Base-by-base conservation (phyloP, 768 basidiomycete species). In the Exidia glandulosa region DNA sequence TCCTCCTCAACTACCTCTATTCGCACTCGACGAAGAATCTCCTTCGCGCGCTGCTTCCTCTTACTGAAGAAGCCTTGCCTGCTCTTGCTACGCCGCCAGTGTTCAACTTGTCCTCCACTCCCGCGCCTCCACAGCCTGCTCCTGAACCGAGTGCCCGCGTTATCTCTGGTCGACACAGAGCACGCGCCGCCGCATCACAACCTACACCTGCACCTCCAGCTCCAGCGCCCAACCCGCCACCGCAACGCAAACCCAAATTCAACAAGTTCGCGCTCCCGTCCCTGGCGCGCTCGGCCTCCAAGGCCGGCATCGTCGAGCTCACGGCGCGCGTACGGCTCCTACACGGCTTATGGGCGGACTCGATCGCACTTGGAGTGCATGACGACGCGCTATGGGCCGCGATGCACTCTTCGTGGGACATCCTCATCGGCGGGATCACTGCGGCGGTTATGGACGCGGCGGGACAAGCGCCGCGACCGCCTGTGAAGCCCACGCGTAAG, bases 321-420 rank as follows among this genome's bases (percentile, higher is more conserved):
- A 14, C 6, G 41, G 5, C 6, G 41, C 7, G 41, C 41, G 19
- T 45, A 6, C 9, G 19, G 41, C 41, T 45, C 12, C 41, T 45
- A 23, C 32, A 78, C 59, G 80, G 79, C 14, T 64, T 82, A 7
- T 83, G 81, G 81, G 72, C 74, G 37, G 81, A 81, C 63, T 76
- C 67, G 3, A 76, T 75, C 61, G 74, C 74, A 12, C 69, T 83
- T 32, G 81, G 81, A 32, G 76, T 83, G 62, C 73, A 73, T 62
- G 81, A 83, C 62, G 63, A 65, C 56, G 68, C 68, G 34, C 71
- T 82, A 16, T 82, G 79, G 75, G 73, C 71, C 32, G 71, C 75
- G 25, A 70, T 81, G 36, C 79, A 82, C 58, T 66, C 76, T 31
- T 76, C 78, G 12, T 82, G 81, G 80, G 79, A 75, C 57, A 65